A percentile compares a stretch with the other conserved stretches of the same genome.
Evolutionary conservation across 2,329 filamentous ascomycete genomes (phyloP).

Genomic region (Aspergillus caelatus): DNA sequence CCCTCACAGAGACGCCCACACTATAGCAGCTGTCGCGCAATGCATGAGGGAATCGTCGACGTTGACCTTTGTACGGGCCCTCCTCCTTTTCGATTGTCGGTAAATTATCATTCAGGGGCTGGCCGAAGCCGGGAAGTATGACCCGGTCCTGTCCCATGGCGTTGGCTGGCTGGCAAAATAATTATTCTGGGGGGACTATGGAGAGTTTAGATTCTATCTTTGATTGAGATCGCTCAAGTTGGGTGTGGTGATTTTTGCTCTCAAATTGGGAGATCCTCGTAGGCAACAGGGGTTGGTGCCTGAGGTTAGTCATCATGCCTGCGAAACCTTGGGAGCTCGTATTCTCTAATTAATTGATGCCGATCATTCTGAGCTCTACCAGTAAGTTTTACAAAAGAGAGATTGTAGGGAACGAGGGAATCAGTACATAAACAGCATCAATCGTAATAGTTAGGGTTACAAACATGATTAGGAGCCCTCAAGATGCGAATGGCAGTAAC

Average conservation of each 20-base stretch:
- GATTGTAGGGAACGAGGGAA: no score
- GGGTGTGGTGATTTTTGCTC: no score
- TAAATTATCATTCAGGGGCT: background rate
- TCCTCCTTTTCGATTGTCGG: background rate
- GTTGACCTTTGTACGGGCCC: background rate
- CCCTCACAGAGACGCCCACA: conserved; percentile 1
- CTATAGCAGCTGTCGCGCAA: background rate
- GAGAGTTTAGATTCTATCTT: background rate
- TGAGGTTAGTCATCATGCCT: background rate
- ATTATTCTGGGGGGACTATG: background rate
- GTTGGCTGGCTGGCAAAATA: no score
- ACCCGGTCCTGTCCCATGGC: background rate
- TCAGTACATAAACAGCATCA: no score
- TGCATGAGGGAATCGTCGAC: conserved; percentile 1
- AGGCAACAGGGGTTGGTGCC: background rate
- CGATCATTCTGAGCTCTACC: background rate
- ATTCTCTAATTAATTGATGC: background rate
- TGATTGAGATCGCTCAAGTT: no score
- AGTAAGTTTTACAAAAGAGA: no score
- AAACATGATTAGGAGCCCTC: no score
- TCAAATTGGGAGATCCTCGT: no score
- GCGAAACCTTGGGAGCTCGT: background rate
- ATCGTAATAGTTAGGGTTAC: no score
- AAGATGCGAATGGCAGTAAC: no score
- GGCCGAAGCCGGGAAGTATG: background rate